Conservation (phyloP, 2,329 filamentous ascomycete species). For the Calonectria pseudoturangicola region DNA sequence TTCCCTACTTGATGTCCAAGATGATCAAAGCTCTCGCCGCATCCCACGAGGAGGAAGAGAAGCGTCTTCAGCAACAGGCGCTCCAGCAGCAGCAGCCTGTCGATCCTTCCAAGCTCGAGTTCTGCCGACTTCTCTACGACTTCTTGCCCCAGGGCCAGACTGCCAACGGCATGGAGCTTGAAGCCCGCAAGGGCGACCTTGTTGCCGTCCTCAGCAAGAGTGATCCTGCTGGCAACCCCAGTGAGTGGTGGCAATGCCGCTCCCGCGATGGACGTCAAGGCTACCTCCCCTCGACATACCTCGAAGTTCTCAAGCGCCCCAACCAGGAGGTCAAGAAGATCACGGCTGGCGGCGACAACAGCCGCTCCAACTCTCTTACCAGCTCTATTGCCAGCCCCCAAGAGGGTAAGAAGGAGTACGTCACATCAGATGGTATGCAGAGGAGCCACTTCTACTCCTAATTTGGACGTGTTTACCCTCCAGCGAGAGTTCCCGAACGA, state of each 20-base stretch:
- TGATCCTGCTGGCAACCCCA: slow-evolving; percentile 92
- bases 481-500: slow-evolving; percentile 5
- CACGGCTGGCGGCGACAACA: slow-evolving; percentile 69
- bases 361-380: slow-evolving; percentile 70
- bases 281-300: slow-evolving; percentile 92
- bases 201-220: slow-evolving; percentile 95
- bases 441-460: slow-evolving; percentile 76
- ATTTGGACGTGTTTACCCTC: slow-evolving; percentile 42
- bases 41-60: slow-evolving; percentile 88
- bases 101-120: slow-evolving; percentile 94
- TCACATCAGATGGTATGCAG: slow-evolving; percentile 73
- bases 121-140: slow-evolving; percentile 95
- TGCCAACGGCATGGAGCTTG: slow-evolving; percentile 84
- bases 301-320: slow-evolving; percentile 81
- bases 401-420: slow-evolving; percentile 70
- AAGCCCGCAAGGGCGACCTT: slow-evolving; percentile 95
- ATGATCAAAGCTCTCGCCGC: slow-evolving; percentile 90
- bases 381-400: slow-evolving; percentile 62
- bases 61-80: slow-evolving; percentile 70
- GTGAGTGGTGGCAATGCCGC: slow-evolving; percentile 98
- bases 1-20: slow-evolving; percentile 98
- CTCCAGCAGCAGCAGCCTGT: slow-evolving; percentile 74
- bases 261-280: slow-evolving; percentile 92
- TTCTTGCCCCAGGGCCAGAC: slow-evolving; percentile 86
- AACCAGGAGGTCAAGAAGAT: slow-evolving; percentile 71